Evolutionary conservation across 768 basidiomycete species (phyloP), one percentile per base, ranked within the genome.

Genomic region (Scleroderma bovista): DNA sequence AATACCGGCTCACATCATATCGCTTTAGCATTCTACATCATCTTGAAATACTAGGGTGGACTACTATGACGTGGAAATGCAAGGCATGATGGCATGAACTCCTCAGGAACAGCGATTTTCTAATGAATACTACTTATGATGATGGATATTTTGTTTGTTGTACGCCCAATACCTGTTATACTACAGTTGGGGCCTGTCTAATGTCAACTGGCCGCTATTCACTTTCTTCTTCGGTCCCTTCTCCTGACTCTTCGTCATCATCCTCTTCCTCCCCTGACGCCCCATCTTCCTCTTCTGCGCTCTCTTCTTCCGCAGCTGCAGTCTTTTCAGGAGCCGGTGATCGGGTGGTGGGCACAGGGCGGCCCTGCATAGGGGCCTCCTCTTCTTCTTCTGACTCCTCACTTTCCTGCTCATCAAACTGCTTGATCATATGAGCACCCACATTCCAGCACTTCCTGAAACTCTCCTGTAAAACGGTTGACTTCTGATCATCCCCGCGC

Each of bases 341-440:
- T 36, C 12, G 3, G 12, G 34, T 6, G 13, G 34, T 36, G 34
- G 34, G 13, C 12, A 3, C n/a, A n/a, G 34, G n/a, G 12, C 15
- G 9, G 11, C 4, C 23, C 24, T 42, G 41, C 9, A 23, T 42
- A 42, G 23, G 4, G 24, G 23, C 8, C 15, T 43, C 41, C 41
- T 43, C 59, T 22, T 63, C 59, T 22, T 63, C 66, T 34, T 67
- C 66, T 22, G 72, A 70, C 20, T 74, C 71, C 17, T 68, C 74
- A 48, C 79, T 86, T 17, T 85, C 87, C 62, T 89, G 88, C 46
- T 81, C 85, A 56, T 90, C 79, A 44, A 91, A 85, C 59, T 91
- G 86, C 55, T 87, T 75, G 48, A 94, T 87, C 80, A 91, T 83
- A 54, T 77, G 78, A 26, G 77, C 74, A 32, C 86, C 81, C 38